Percentiles rank a stretch among this genome's conserved stretches.
These are phyloP conservation scores for Aurantiochytrium sp. DNA, from an alignment of 108 stramenopile genomes.

Conservation along the genomic window DNA sequence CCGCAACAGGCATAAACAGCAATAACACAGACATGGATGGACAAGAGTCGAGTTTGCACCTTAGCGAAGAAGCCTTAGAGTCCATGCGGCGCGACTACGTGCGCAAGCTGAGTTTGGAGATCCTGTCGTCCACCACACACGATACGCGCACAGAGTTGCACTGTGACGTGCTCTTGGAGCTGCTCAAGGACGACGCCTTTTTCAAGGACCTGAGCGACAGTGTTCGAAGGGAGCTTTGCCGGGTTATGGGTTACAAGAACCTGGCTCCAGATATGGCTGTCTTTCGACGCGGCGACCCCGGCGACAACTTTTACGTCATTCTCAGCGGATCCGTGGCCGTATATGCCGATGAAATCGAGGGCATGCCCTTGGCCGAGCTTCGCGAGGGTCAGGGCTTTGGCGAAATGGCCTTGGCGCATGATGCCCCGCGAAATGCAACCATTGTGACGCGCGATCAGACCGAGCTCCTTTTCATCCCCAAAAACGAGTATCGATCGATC, in stretches of 20 bases:
- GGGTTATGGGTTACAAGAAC: background rate
- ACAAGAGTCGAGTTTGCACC: background rate
- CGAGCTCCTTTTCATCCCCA: background rate
- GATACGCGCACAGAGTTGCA: background rate
- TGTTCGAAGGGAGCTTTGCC: background rate
- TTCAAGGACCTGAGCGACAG: background rate
- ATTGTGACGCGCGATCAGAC: background rate
- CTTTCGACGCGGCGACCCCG: slow-evolving; percentile 48
- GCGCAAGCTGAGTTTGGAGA: background rate
- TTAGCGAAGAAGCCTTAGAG: background rate
- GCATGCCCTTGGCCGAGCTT: background rate
- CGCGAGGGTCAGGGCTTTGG: slow-evolving; percentile 46
- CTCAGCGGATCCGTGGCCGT: slow-evolving; percentile 41
- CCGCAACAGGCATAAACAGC: no score
- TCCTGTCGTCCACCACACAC: background rate
- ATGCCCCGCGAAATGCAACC: slow-evolving; percentile 26
- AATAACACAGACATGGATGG: no score
- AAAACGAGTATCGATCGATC: background rate
- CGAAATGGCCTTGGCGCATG: slow-evolving; percentile 56
- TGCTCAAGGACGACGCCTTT: background rate
- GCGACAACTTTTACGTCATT: slow-evolving; percentile 57
- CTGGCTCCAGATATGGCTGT: slow-evolving; percentile 22
- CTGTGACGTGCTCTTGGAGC: background rate
- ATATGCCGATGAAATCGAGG: slow-evolving; percentile 20
- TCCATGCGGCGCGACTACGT: background rate